Conservation (phyloP, 805 yeast genomes). For the Ogataea corticis region DNA sequence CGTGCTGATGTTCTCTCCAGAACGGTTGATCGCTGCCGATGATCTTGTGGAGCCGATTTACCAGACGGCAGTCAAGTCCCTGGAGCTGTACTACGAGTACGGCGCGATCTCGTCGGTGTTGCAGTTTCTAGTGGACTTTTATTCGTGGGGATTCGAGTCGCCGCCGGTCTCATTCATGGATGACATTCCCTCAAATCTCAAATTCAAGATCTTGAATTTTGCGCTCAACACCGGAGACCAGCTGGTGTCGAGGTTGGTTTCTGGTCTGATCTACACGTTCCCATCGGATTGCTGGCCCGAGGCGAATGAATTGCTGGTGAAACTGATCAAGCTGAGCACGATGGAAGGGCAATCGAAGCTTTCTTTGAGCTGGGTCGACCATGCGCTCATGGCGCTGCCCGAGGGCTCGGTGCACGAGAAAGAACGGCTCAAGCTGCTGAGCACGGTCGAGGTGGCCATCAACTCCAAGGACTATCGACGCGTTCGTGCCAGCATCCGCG, state of each 20-base stretch:
- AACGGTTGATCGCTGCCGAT: conserved; percentile 46
- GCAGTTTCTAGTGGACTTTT: conserved; percentile 76
- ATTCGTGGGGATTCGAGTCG: conserved; percentile 78
- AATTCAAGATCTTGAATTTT: conserved; percentile 47
- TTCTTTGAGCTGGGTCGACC: conserved; percentile 58
- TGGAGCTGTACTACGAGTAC: conserved; percentile 56
- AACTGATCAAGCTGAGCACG: conserved; percentile 54
- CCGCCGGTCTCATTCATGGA: conserved; percentile 76
- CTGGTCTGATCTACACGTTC: conserved; percentile 71
- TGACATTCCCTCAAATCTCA: conserved; percentile 54
- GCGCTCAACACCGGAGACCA: conserved; percentile 57
- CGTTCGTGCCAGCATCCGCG: conserved; percentile 68
- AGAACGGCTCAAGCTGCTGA: conserved; percentile 65
- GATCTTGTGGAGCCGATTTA: conserved; percentile 53
- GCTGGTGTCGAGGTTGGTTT: conserved; percentile 52
- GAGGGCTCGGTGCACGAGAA: conserved; percentile 59
- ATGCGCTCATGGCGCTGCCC: conserved; percentile 57
- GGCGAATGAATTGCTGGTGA: conserved; percentile 70
- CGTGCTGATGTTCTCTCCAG: conserved; percentile 71
- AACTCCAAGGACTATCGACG: conserved; percentile 70
- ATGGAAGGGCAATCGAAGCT: conserved; percentile 44
- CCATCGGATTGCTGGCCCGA: conserved; percentile 70
- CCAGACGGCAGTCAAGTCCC: conserved; percentile 57
- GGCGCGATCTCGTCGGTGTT: conserved; percentile 71
- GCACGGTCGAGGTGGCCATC: conserved; percentile 58